Percentiles rank a stretch among this genome's conserved stretches.
Conservation (phyloP, 2,329 filamentous ascomycete genomes). For the Phoma sp. region DNA sequence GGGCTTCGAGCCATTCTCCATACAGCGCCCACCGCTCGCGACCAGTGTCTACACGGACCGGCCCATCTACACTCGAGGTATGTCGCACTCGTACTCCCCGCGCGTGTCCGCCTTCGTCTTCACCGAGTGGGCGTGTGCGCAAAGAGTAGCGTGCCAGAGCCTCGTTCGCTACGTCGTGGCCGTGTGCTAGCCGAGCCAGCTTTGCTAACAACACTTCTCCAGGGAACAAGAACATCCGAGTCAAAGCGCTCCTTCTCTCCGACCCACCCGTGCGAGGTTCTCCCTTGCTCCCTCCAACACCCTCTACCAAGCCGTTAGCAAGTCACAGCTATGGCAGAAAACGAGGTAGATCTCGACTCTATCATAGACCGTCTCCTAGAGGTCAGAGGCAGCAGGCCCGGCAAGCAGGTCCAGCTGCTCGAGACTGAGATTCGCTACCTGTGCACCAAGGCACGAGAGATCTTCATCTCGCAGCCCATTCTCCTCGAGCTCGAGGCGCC, state of each 20-base stretch:
- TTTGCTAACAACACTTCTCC: slow-evolving; percentile 29
- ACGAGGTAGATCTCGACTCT: slow-evolving; percentile 97
- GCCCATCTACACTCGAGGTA: slow-evolving; percentile 40
- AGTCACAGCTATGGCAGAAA: slow-evolving; percentile 70
- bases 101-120: neutral
- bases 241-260: slow-evolving; percentile 35
- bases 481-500: slow-evolving; percentile 96
- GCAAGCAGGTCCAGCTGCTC: slow-evolving; percentile 96
- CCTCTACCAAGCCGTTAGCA: slow-evolving; percentile 39
- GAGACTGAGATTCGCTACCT: slow-evolving; percentile 96
- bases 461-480: slow-evolving; percentile 99
- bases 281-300: slow-evolving; percentile 39
- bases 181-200: slow-evolving; percentile 12
- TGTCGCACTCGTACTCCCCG: slow-evolving; percentile 19
- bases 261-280: slow-evolving; percentile 43
- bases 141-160: slow-evolving; percentile 14
- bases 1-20: slow-evolving; percentile 50
- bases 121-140: slow-evolving; percentile 1
- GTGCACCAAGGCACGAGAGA: slow-evolving; percentile 98
- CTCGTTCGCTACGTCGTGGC: slow-evolving; percentile 21
- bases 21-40: slow-evolving; percentile 34
- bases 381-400: slow-evolving; percentile 95
- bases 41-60: slow-evolving; percentile 27
- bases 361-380: slow-evolving; percentile 99
- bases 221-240: slow-evolving; percentile 28